Base-by-base conservation (phyloP, 2,329 filamentous ascomycete species). In the Verticillium zaregamsianum region DNA sequence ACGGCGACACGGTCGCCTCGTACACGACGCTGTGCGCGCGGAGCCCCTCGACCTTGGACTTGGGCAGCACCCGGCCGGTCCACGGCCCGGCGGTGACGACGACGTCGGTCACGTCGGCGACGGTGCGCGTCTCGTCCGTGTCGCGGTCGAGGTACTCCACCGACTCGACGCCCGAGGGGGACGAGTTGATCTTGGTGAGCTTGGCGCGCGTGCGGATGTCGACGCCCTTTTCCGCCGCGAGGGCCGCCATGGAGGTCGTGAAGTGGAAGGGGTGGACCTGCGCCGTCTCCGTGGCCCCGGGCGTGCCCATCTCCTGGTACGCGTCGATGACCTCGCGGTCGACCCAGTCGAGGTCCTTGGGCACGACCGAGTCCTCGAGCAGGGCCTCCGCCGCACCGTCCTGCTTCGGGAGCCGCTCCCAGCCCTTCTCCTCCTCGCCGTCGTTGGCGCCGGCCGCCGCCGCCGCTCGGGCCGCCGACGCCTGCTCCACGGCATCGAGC, bases 231-330 rank as follows among this genome's bases (percentile, higher is more conserved):
- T 91, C 85, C 61, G 84, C 78, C 0, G 94, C 93, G 14, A 97
- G 81, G 52, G 86, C 80, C 5, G 91, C 91, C 75, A 98, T 96
- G 17, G 88, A 82, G 0, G 86, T 94, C 0, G 95, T 98, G 72
- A 99, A 98, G 55, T 92, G 88, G 64, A 89, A 91, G 0, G 95
- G 95, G 70, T 99, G 94, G 3, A 98, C 94, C 76, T 99, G 95
- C 0, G 95, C 91, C 1, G 95, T 98, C 64, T 92, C 91, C 1
- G 83, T 84, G 0, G 87, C 86, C 3, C 86, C 88, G 2, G 79
- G 78, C 1, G 71, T 67, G 28, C 92, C 92, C 92, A 98, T 97
- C 71, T 90, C 87, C 37, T 91, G 86, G 76, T 96, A 98, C 23
- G 81, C 80, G 59, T 79, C 78, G 25, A 96, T 77, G 2, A 88